Conservation (phyloP, 2,329 filamentous ascomycete species). For the Arthroderma sp. region DNA sequence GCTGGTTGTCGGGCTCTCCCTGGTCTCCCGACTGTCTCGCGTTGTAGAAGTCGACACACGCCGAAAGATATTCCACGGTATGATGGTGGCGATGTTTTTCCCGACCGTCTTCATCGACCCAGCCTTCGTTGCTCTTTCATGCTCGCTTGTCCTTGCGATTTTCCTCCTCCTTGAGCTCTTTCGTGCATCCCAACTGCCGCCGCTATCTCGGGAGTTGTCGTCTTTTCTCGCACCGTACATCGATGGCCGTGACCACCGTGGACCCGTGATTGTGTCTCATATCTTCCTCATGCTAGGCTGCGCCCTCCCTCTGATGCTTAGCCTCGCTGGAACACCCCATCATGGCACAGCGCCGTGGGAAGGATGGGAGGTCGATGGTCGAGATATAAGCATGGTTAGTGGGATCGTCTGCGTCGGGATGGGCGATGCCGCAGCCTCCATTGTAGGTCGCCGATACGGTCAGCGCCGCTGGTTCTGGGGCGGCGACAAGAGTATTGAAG, state of each 20-base stretch:
- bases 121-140: slow-evolving; percentile 63
- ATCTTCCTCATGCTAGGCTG: slow-evolving; percentile 94
- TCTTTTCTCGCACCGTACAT: slow-evolving; percentile 85
- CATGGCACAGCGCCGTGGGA: slow-evolving; percentile 43
- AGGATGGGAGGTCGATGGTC: slow-evolving; percentile 62
- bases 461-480: slow-evolving; percentile 91
- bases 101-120: slow-evolving; percentile 81
- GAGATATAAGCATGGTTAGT: slow-evolving; percentile 80
- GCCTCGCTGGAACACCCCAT: slow-evolving; percentile 57
- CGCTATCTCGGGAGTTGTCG: slow-evolving; percentile 73
- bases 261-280: slow-evolving; percentile 88
- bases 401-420: slow-evolving; percentile 91
- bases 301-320: slow-evolving; percentile 86
- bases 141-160: slow-evolving; percentile 66
- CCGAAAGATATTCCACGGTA: slow-evolving; percentile 94
- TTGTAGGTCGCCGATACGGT: slow-evolving; percentile 79
- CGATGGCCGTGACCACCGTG: slow-evolving; percentile 81
- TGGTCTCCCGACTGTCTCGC: slow-evolving; percentile 62
- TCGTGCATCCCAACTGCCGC: slow-evolving; percentile 80
- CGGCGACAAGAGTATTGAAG: slow-evolving; percentile 89
- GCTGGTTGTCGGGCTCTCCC: slow-evolving; percentile 56
- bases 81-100: slow-evolving; percentile 93
- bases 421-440: slow-evolving; percentile 82
- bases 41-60: slow-evolving; percentile 88
- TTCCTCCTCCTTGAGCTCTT: slow-evolving; percentile 85